Conservation (phyloP, 2,329 filamentous ascomycete genomes). For the Xylaria sp. region DNA sequence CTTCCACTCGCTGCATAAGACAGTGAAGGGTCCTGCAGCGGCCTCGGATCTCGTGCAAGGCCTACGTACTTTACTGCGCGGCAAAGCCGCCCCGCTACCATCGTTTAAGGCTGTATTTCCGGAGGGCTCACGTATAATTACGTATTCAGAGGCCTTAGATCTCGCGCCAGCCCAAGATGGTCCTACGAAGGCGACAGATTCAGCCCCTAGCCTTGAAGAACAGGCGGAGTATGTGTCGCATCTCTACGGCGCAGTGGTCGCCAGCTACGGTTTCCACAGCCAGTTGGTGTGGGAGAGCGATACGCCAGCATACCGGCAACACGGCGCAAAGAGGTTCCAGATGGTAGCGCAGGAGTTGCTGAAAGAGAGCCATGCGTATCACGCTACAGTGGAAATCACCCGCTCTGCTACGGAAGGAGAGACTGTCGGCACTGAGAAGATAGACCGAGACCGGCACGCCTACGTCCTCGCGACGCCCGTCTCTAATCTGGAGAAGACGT, state of each 20-base stretch:
- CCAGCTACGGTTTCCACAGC: slow-evolving; percentile 90
- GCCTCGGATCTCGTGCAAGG: slow-evolving; percentile 60
- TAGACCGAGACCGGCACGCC: slow-evolving; percentile 66
- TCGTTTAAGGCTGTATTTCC: slow-evolving; percentile 72
- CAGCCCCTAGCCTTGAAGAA: slow-evolving; percentile 41
- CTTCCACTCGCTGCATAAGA: slow-evolving; percentile 70
- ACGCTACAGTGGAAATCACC: slow-evolving; percentile 55
- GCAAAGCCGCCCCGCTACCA: slow-evolving; percentile 66
- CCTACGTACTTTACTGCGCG: slow-evolving; percentile 69
- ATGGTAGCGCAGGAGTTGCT: slow-evolving; percentile 85
- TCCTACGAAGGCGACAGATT: background rate
- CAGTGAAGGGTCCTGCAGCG: slow-evolving; percentile 58
- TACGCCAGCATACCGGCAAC: slow-evolving; percentile 80
- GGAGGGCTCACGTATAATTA: slow-evolving; percentile 63
- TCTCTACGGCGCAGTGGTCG: slow-evolving; percentile 82
- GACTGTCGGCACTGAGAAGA: background rate
- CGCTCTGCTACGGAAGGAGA: slow-evolving; percentile 39
- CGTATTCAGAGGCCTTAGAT: slow-evolving; percentile 46
- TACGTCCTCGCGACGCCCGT: slow-evolving; percentile 83
- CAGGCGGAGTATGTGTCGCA: slow-evolving; percentile 52
- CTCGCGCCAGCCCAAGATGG: slow-evolving; percentile 19
- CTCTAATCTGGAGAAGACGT: slow-evolving; percentile 82
- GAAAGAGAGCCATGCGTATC: slow-evolving; percentile 63
- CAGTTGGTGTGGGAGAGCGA: slow-evolving; percentile 92
- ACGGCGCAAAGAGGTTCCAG: slow-evolving; percentile 81